phyloP scores from a whole-genome alignment of 352 stramenopile species.

The Pythium graminicola region DNA sequence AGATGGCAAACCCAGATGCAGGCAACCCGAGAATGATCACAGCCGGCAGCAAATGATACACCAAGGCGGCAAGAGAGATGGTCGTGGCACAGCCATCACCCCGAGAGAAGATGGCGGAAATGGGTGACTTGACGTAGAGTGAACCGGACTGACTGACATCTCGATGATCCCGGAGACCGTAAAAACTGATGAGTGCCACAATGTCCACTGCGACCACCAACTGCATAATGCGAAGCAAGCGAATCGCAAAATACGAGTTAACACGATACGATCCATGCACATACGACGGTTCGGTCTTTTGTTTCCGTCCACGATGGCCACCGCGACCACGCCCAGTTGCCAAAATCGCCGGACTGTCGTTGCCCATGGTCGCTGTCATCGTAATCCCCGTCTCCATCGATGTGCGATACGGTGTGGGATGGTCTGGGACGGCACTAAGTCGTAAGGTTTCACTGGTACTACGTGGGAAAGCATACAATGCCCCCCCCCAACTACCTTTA shows the following conservation, averaged over 20 bases:
- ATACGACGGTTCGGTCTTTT: constrained; percentile 3
- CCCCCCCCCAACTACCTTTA: not conserved
- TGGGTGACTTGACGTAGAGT: constrained; percentile 40
- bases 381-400: constrained; percentile 20
- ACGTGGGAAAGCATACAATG: not conserved
- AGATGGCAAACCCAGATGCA: constrained; percentile 50
- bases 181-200: constrained; percentile 53
- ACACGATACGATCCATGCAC: constrained; percentile 44
- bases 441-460: constrained; percentile 20
- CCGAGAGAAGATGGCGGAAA: constrained; percentile 36
- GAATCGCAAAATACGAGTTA: constrained; percentile 79
- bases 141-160: constrained; percentile 20
- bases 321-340: not conserved
- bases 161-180: constrained; percentile 33
- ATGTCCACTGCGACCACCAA: constrained; percentile 53
- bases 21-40: constrained; percentile 60
- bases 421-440: constrained; percentile 2
- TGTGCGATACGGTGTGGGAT: not conserved
- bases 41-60: constrained; percentile 62
- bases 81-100: constrained; percentile 41
- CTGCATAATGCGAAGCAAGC: constrained; percentile 51
- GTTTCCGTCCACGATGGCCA: not conserved
- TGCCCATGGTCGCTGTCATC: constrained; percentile 8
- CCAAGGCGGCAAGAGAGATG: constrained; percentile 46
- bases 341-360: constrained; percentile 5